Percentiles rank a stretch among this genome's conserved stretches.
These are phyloP conservation scores for Phytophthora kernoviae DNA, from an alignment of 352 stramenopile genomes.

Conservation along the genomic window DNA sequence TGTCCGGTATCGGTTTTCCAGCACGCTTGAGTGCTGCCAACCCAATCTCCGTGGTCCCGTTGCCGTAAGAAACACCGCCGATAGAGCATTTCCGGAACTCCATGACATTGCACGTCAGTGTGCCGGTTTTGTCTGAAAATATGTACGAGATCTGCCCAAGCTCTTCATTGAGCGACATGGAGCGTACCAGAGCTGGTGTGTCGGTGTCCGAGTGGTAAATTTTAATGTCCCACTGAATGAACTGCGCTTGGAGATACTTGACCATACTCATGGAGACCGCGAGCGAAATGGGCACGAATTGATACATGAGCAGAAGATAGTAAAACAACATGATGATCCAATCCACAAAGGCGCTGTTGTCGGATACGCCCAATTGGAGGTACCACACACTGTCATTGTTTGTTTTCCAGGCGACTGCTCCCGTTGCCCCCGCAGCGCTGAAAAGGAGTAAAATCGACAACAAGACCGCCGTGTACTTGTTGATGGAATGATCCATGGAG, in stretches of 20 bases:
- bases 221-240: constrained; percentile 94
- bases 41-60: constrained; percentile 85
- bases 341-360: constrained; percentile 41
- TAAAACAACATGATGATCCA: constrained; percentile 91
- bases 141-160: constrained; percentile 98
- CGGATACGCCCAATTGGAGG: constrained; percentile 41
- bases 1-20: constrained; percentile 57
- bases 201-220: constrained; percentile 93
- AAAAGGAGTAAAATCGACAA: constrained; percentile 71
- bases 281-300: constrained; percentile 98
- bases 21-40: constrained; percentile 65
- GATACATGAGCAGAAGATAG: constrained; percentile 96
- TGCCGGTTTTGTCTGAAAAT: constrained; percentile 99
- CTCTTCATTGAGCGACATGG: constrained; percentile 94
- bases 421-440: constrained; percentile 60
- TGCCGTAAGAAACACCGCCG: constrained; percentile 88
- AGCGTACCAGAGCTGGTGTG: constrained; percentile 91
- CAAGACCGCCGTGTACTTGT: constrained; percentile 76
- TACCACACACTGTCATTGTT: constrained; percentile 63
- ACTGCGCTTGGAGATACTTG: constrained; percentile 94
- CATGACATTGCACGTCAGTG: constrained; percentile 99
- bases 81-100: constrained; percentile 95
- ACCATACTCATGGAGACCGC: constrained; percentile 97
- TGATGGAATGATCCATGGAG: constrained; percentile 83
- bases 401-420: constrained; percentile 61